Evolutionary conservation across 140 eudicot species (phyloP).

Genomic region (Flaveria floridana): DNA sequence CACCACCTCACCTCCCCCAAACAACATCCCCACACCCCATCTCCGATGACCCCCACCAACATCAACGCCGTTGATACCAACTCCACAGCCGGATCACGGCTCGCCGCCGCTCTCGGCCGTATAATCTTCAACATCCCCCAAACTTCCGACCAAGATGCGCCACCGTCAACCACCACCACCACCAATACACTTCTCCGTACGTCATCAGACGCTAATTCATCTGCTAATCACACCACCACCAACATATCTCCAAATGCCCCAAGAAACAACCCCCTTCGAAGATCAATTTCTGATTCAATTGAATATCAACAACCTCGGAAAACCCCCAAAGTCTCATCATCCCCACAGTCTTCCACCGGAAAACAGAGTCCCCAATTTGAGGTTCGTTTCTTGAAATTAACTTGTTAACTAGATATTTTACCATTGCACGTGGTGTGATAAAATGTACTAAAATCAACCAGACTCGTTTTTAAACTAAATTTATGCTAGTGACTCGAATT

Average conservation of each 20-base stretch:
- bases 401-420: too few species aligned
- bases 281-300: neutral
- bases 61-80: neutral
- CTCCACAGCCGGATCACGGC: neutral
- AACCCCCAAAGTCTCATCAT: neutral
- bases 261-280: slow-evolving; percentile 5
- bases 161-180: neutral
- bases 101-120: slow-evolving; percentile 6
- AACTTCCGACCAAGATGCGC: slow-evolving; percentile 12
- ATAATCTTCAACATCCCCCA: slow-evolving; percentile 22
- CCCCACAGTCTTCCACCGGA: neutral
- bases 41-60: neutral
- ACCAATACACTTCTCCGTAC: neutral
- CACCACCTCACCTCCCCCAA: neutral
- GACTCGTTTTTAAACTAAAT: too few species aligned
- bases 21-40: slow-evolving; percentile 12
- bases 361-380: slow-evolving; percentile 1
- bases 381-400: neutral
- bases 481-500: too few species aligned
- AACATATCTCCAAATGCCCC: neutral
- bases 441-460: too few species aligned
- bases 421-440: too few species aligned
- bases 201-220: neutral
- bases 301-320: neutral
- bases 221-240: neutral